Base-by-base conservation (phyloP, 208 protist species). In the Leishmania amazonensis region DNA sequence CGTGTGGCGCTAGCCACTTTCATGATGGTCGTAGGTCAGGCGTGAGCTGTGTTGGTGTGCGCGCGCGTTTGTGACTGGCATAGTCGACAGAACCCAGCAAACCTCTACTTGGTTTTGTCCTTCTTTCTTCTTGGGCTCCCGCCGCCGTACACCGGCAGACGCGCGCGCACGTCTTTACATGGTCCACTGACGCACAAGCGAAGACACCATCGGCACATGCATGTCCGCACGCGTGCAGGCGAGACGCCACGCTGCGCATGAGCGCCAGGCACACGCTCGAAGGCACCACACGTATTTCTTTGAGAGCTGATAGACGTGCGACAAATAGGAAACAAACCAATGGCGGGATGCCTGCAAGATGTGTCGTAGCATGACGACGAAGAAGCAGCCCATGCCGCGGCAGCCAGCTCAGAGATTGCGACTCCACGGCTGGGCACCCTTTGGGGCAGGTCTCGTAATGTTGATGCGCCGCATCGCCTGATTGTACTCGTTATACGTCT, bases 401-500 rank as follows among this genome's bases (percentile, higher is more conserved):
- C 24, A 65, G 58, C 13, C 7, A 21, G 60, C 40, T 83, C 85
- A 96, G 13, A 97, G 84, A 78, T 95, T 97, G 70, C 79, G 87
- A 57, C 91, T 94, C 94, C 94, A 97, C 60, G 92, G 89, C 82
- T 95, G 76, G 11, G 89, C 87, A 19, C 88, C 92, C 68, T 89
- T 95, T 28, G 90, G 85, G 21, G 91, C 87, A 15, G 94, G 86
- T 83, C 95, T 97, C 77, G 88, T 93, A 28, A 95, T 70, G 85
- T 96, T 96, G 71, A 97, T 93, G 42, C 95, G 93, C 47, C 84
- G 90, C 81, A 95, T 92, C 42, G 88, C 83, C 47, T 79, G 77
- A 76, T 96, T 96, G 86, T 96, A 97, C 75, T 98, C 93, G n/a
- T 75, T 83, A 89, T 95, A 95, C 40, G 92, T 92, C 76, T 91